phyloP scores from a whole-genome alignment of 129 eudicot genomes.

The Mikania micrantha region DNA sequence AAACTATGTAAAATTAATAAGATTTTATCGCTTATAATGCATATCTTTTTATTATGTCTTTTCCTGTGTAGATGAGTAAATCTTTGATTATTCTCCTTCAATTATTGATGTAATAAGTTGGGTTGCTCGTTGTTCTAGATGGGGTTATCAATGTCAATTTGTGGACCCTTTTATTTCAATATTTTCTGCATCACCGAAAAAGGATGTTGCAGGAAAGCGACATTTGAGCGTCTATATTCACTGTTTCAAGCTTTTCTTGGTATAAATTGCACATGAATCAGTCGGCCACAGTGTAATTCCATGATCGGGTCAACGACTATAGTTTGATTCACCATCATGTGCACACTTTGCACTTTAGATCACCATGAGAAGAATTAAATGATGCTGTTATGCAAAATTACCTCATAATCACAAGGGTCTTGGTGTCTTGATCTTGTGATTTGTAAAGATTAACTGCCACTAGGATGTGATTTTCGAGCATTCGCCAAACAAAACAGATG shows the following conservation, averaged over 20 bases:
- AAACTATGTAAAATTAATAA: slow-evolving; percentile 5
- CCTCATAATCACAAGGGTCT: too few species aligned
- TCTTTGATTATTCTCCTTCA: neutral
- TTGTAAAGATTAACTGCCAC: too few species aligned
- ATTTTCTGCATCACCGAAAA: neutral
- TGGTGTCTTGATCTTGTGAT: too few species aligned
- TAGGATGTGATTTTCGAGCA: too few species aligned
- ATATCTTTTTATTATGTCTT: neutral
- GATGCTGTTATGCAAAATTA: too few species aligned
- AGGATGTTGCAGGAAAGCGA: neutral
- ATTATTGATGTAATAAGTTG: neutral
- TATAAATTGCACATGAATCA: neutral
- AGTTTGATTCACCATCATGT: too few species aligned
- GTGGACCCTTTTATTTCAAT: neutral
- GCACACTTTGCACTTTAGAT: too few species aligned
- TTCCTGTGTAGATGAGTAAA: neutral
- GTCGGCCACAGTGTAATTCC: neutral
- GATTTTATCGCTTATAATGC: neutral
- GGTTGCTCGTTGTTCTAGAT: neutral
- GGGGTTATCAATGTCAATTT: neutral
- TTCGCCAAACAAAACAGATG: too few species aligned
- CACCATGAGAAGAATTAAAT: too few species aligned
- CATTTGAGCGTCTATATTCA: neutral
- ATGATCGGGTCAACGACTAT: slow-evolving; percentile 5
- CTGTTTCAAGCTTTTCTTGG: neutral